Evolutionary conservation across 306 rosid genomes (phyloP).

Genomic region (Trifolium fragiferum): DNA sequence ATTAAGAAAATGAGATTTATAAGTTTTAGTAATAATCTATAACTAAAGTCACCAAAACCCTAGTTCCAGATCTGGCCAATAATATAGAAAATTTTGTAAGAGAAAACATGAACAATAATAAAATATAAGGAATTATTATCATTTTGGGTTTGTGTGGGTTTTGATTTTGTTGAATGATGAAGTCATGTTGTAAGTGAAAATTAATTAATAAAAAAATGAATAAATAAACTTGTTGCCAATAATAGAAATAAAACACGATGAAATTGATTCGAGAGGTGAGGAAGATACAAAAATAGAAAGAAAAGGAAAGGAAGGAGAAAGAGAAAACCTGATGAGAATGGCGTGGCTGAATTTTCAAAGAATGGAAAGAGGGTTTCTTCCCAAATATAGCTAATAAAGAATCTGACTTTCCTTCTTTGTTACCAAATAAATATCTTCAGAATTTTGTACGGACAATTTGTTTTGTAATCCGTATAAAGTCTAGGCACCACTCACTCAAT

Average conservation of each 20-base stretch:
- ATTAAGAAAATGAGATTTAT: no score
- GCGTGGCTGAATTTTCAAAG: slow-evolving; percentile 20
- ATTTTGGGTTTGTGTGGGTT: neutral
- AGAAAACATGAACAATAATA: neutral
- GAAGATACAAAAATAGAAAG: neutral
- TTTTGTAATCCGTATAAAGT: neutral
- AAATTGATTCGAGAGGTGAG: neutral
- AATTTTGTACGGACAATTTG: neutral
- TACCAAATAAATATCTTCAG: slow-evolving; percentile 14
- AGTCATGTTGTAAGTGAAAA: neutral
- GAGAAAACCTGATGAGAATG: slow-evolving; percentile 20
- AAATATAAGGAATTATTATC: neutral
- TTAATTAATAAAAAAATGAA: neutral
- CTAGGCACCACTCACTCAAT: no score
- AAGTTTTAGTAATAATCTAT: neutral
- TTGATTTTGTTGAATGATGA: neutral
- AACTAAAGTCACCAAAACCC: slow-evolving; percentile 11
- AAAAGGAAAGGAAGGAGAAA: neutral
- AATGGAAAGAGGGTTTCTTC: neutral
- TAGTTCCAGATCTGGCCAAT: slow-evolving; percentile 25
- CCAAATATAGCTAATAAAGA: slow-evolving; percentile 25
- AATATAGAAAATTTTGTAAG: neutral
- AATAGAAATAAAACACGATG: neutral
- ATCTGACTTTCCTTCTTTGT: neutral
- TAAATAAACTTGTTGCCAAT: neutral